These are phyloP conservation scores for Fusarium coffeatum DNA, from an alignment of 2,329 filamentous ascomycete species.

Conservation along the genomic window DNA sequence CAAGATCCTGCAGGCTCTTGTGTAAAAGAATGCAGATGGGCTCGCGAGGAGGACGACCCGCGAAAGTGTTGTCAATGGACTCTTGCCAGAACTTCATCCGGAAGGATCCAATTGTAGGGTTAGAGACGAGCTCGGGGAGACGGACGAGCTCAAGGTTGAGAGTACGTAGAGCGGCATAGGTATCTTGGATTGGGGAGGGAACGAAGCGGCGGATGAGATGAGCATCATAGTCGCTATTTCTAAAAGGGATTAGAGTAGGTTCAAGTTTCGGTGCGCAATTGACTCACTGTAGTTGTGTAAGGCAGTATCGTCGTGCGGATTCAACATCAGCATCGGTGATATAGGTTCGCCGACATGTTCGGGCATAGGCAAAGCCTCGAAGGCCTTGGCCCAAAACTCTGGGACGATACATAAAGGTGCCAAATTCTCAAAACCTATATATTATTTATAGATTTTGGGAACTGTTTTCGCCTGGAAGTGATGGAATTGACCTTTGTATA, in stretches of 20 bases:
- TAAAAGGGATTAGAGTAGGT: slow-evolving; percentile 51
- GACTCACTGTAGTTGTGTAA: slow-evolving; percentile 62
- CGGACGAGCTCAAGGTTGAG: slow-evolving; percentile 93
- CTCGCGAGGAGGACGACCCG: slow-evolving; percentile 84
- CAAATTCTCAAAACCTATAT: not conserved
- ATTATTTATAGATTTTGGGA: not conserved
- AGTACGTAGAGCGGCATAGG: slow-evolving; percentile 89
- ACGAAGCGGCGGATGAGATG: slow-evolving; percentile 89
- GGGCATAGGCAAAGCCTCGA: slow-evolving; percentile 49
- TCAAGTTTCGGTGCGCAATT: not conserved
- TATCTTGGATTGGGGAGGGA: slow-evolving; percentile 77
- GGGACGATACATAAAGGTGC: slow-evolving; percentile 55
- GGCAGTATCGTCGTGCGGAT: slow-evolving; percentile 66
- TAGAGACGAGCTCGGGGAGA: slow-evolving; percentile 90
- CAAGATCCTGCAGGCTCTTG: slow-evolving; percentile 74
- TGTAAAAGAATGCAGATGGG: slow-evolving; percentile 89
- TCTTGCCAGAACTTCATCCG: slow-evolving; percentile 97
- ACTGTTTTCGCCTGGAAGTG: not conserved
- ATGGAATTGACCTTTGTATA: slow-evolving; percentile 18
- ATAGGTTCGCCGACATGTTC: slow-evolving; percentile 54
- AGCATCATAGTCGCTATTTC: slow-evolving; percentile 89
- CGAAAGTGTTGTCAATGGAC: slow-evolving; percentile 80
- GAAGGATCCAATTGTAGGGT: slow-evolving; percentile 85
- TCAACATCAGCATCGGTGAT: slow-evolving; percentile 64
- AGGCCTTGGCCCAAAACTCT: slow-evolving; percentile 54